Conservation (phyloP, 768 basidiomycete genomes). For the Calocybe gangraenosa region DNA sequence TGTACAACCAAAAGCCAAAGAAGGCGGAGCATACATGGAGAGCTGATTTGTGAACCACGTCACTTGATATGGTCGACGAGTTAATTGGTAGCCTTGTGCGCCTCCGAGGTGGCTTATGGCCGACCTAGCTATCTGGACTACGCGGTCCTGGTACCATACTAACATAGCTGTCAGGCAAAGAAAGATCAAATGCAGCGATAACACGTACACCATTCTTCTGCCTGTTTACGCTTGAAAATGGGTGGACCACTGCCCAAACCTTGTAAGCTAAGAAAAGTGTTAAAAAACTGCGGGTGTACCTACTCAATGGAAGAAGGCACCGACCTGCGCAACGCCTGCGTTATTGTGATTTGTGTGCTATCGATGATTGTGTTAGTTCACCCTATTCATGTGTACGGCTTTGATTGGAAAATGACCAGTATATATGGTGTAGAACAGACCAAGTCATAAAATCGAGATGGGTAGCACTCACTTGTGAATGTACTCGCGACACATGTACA, state of each 20-base stretch:
- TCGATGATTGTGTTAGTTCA: not conserved
- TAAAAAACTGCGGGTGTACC: conserved; percentile 17
- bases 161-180: not conserved
- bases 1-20: not conserved
- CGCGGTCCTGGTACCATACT: conserved; percentile 69
- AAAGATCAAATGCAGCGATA: not conserved
- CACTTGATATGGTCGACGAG: conserved; percentile 65
- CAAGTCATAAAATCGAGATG: conserved; percentile 3
- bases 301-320: conserved; percentile 23
- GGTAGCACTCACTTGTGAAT: conserved; percentile 60
- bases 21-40: conserved; percentile 37
- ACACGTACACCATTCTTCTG: conserved; percentile 75
- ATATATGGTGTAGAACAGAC: not conserved
- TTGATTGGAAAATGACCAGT: too few relatives aligned
- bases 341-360: conserved; percentile 64
- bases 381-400: too few relatives aligned
- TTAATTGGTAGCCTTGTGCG: conserved; percentile 50
- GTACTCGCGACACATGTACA: conserved; percentile 67
- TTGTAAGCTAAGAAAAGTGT: conserved; percentile 34
- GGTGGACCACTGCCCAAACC: conserved; percentile 45
- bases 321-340: conserved; percentile 62
- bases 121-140: conserved; percentile 56
- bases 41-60: conserved; percentile 71
- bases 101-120: conserved; percentile 51
- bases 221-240: conserved; percentile 65